phyloP scores from a whole-genome alignment of 331 rosid species.

The Spiraea crenata region DNA sequence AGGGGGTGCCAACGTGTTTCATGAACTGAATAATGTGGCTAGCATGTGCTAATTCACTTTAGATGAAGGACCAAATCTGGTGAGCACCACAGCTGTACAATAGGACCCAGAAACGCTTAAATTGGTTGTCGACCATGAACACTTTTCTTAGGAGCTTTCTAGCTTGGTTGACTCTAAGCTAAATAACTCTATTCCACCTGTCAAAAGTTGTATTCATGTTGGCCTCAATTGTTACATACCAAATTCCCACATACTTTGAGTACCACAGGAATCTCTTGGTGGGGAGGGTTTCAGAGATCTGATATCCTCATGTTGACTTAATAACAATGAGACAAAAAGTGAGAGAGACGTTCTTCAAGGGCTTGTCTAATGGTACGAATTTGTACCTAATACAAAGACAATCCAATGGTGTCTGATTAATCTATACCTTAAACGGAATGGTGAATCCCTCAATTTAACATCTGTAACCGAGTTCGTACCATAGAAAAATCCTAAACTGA shows the following conservation, averaged over 20 bases:
- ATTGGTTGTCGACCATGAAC: not conserved
- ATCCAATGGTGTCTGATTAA: no score
- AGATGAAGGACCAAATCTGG: conserved; percentile 1
- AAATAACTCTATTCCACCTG: not conserved
- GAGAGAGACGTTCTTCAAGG: not conserved
- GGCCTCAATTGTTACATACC: not conserved
- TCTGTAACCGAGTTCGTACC: no score
- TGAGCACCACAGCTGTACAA: not conserved
- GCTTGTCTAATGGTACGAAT: no score
- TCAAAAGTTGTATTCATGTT: not conserved
- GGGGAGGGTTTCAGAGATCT: not conserved
- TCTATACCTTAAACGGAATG: no score
- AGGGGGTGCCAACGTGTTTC: not conserved
- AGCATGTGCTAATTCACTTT: conserved; percentile 14
- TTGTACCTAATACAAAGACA: no score
- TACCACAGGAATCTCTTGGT: not conserved
- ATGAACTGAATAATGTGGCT: conserved; percentile 1
- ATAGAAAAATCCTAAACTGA: no score
- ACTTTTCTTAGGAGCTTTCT: not conserved
- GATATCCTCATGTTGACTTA: not conserved
- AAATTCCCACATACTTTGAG: not conserved
- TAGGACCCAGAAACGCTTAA: not conserved
- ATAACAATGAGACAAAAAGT: not conserved
- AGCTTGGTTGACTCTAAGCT: not conserved
- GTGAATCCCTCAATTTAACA: no score